These are phyloP conservation scores for Alisma plantagoaquatica DNA, from an alignment of 106 monocot genomes.

Conservation along the genomic window DNA sequence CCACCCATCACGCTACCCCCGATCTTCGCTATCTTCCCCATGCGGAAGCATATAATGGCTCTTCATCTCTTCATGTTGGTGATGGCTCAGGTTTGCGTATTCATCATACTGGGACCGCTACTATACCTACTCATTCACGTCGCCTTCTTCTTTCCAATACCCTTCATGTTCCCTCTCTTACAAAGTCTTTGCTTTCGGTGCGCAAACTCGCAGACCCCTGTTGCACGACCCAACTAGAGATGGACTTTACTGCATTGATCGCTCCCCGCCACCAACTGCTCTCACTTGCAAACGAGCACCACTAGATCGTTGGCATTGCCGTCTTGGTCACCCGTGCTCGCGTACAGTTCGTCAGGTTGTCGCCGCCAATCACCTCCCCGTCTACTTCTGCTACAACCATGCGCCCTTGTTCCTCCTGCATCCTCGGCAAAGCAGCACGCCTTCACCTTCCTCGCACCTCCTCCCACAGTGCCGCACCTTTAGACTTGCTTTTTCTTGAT, in stretches of 20 bases:
- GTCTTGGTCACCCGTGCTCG: not conserved
- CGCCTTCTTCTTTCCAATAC: not conserved
- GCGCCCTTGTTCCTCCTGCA: too few relatives aligned
- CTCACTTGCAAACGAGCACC: not conserved
- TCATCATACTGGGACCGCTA: too few relatives aligned
- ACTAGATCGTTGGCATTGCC: not conserved
- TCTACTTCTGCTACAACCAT: too few relatives aligned
- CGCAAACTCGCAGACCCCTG: not conserved
- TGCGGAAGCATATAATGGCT: not conserved
- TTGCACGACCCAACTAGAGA: not conserved
- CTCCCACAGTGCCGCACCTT: too few relatives aligned
- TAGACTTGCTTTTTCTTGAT: too few relatives aligned
- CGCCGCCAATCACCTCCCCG: not conserved
- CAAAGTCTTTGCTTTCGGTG: not conserved
- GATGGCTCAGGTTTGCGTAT: too few relatives aligned
- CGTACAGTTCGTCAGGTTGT: not conserved
- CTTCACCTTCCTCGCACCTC: too few relatives aligned
- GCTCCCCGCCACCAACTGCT: too few relatives aligned
- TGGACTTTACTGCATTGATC: not conserved
- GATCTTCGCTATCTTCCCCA: not conserved
- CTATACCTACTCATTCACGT: too few relatives aligned
- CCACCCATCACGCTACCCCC: slow-evolving; percentile 3
- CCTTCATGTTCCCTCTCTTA: not conserved
- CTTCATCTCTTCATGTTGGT: not conserved
- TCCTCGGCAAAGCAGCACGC: too few relatives aligned